Base-by-base conservation (phyloP, 192 early-diverging fungal species). In the Umbelopsis sp. region DNA sequence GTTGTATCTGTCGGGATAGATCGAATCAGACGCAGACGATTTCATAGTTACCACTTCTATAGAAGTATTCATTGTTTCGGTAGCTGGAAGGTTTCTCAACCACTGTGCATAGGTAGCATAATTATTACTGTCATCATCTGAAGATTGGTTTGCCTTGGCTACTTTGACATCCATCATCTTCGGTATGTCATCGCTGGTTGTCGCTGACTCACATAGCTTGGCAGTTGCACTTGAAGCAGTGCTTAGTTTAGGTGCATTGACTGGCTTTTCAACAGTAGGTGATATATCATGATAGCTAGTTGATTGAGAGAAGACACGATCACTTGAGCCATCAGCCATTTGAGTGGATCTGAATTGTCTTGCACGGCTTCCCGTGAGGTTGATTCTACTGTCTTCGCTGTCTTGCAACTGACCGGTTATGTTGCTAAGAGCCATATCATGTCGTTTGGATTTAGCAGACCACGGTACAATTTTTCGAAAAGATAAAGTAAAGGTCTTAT, bases 21-120 rank as follows among this genome's bases (percentile, higher is more conserved):
- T 41, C 38, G 38, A 41, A 41, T 41, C 38, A 41, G 38, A 41
- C 38, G 38, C 38, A 41, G 38, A 41, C 16, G 47, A 1, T 11
- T 62, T 62, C 17, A 1, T 32, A 29, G 31, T 17, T 34, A 26
- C 24, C 0, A 29, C 17, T 34, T 29, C 26, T 6, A 34, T 2
- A 20, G 5, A 4, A 2, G 26, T 17, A 34, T 26, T n/a, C 26
- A 32, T 32, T 32, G 54, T 17, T 32, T 34, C 56, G n/a, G 56
- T 29, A 34, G 56, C 6, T 12, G 56, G 56, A 20, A 62, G 31
- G 31, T 26, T 62, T 4, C 8, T 62, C 9, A 62, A 26, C 56
- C 56, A 62, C n/a, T 62, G 32, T 12, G 56, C 56, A 34, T 62
- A 62, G 6, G 56, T 34, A 29, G 56, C 56, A 34, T 62, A 62